Evolutionary conservation across 108 stramenopile genomes (phyloP), one percentile per base, ranked within the genome.

Genomic region (Aurantiochytrium sp.): DNA sequence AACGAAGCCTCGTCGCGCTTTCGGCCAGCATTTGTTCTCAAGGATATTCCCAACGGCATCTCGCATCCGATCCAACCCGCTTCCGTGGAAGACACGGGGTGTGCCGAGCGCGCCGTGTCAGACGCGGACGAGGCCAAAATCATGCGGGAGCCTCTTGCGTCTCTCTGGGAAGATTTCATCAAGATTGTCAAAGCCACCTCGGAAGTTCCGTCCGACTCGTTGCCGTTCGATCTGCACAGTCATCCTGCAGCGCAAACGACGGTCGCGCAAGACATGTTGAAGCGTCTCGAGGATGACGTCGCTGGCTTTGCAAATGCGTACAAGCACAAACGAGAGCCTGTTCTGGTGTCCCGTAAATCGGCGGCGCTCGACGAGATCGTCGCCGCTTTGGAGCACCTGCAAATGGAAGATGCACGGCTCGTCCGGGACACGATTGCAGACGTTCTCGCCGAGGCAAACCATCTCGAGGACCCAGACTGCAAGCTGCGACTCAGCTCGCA

Each of bases 1-100:
- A 83, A 83, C n/a, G 76, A 83, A 10, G 23, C 76, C 12, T 25
- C 49, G 23, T 10, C 16, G 10, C 45, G 76, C n/a, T 83, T 83
- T 23, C 49, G 45, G n/a, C 49, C 45, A 23, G 49, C 76, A 12
- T 83, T 83, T 53, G 51, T 53, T 12, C 76, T 83, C 51, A 47
- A 53, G 49, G 76, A 83, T 23, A 83, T 83, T 83, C 76, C 76
- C 12, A 83, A 83, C 76, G 51, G 76, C 76, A 53, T 83, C 25
- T 10, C 76, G 28, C 51, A 53, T 23, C 51, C 76, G 19, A 83
- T 83, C 49, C 76, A 53, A 2, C 76, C 76, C 49, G 76, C 76
- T 6, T 18, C 49, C 49, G 76, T 83, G 19, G 76, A n/a, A 16
- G 76, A 83, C 51, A 83, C 76, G 12, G 76, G 76, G 4, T 25